A percentile compares a stretch with the other conserved stretches of the same genome.
Evolutionary conservation across 345 rosid genomes (phyloP).

Genomic region (Moricandia arvensis): DNA sequence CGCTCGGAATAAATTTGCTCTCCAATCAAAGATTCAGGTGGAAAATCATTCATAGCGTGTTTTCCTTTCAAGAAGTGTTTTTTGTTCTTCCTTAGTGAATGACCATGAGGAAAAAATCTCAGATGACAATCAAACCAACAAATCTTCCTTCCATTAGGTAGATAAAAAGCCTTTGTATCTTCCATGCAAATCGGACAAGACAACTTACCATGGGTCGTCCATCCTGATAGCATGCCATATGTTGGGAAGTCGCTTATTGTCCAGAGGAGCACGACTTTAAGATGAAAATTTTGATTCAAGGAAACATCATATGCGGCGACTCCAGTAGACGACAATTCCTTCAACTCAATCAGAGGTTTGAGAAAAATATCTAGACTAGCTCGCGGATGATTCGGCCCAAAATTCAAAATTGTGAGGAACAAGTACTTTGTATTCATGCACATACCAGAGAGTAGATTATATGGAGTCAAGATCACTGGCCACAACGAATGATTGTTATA

Average conservation of each 20-base stretch:
- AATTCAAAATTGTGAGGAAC: background rate
- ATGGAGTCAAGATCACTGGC: too few species aligned
- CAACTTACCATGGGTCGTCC: background rate
- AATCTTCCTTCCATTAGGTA: background rate
- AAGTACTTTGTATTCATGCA: background rate
- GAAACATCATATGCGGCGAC: background rate
- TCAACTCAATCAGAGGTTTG: background rate
- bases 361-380: background rate
- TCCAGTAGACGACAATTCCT: background rate
- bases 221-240: background rate
- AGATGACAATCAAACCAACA: background rate
- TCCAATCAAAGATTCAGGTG: too few species aligned
- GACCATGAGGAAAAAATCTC: too few species aligned
- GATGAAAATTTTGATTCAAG: background rate
- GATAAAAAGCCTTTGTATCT: background rate
- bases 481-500: too few species aligned
- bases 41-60: too few species aligned
- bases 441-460: background rate
- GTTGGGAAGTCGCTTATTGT: background rate
- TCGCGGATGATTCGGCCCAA: background rate
- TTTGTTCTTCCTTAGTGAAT: too few species aligned
- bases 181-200: background rate
- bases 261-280: background rate
- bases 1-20: too few species aligned
- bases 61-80: too few species aligned